Conservation (phyloP, 1,284 basidiomycete genomes). For the Ustanciosporium gigantosporum region DNA sequence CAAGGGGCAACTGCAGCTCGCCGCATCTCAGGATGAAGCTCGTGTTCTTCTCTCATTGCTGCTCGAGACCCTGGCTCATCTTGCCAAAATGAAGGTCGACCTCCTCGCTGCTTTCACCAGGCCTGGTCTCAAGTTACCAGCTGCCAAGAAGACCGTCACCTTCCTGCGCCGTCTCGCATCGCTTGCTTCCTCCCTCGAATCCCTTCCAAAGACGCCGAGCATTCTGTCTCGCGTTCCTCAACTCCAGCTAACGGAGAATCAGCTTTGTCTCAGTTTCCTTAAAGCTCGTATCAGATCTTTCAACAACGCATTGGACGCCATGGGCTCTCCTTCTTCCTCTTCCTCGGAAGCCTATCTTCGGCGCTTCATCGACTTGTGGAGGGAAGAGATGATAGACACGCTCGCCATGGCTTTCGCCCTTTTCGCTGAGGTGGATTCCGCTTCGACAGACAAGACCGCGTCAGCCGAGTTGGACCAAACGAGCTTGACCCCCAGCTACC, state of each 20-base stretch:
- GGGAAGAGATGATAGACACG: conserved; percentile 88
- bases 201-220: conserved; percentile 5
- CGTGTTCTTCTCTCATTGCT: conserved; percentile 74
- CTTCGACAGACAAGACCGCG: background rate
- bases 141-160: conserved; percentile 81
- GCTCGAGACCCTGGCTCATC: conserved; percentile 73
- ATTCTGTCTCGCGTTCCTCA: background rate
- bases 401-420: conserved; percentile 85
- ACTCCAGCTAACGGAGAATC: conserved; percentile 67
- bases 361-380: conserved; percentile 85
- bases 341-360: conserved; percentile 20
- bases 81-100: conserved; percentile 67
- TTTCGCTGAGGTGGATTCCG: conserved; percentile 72
- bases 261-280: conserved; percentile 72
- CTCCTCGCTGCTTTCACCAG: conserved; percentile 79
- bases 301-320: conserved; percentile 62
- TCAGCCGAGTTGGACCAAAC: background rate
- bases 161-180: conserved; percentile 78
- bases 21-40: conserved; percentile 26
- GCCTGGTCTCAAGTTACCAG: conserved; percentile 78
- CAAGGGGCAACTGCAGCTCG: no score
- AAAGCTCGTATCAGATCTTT: conserved; percentile 69
- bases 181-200: conserved; percentile 7
- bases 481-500: conserved; percentile 17
- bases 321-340: conserved; percentile 15